Base-by-base conservation (phyloP, 2,329 filamentous ascomycete species). In the Scorias spongiosa region DNA sequence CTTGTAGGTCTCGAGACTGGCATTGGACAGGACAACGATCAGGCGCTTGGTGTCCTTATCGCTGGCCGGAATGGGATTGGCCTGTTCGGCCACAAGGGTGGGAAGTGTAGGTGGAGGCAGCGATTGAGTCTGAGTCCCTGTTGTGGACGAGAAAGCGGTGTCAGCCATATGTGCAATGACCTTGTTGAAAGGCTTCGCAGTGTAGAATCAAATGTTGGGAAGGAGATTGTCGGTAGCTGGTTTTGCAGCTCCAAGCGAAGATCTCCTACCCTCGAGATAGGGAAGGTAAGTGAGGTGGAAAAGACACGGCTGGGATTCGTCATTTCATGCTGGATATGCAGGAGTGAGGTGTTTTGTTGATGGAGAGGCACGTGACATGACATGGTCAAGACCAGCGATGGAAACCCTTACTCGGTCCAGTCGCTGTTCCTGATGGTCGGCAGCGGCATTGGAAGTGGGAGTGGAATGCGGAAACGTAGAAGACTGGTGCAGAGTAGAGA, bases 1-100 rank as follows among this genome's bases (percentile, higher is more conserved):
- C 63, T 93, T 93, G 74, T 95, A 96, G 1, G 91, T 98, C 66
- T 98, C 91, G 53, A 98, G 78, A 57, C 88, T 95, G 50, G 91
- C 91, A 72, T 96, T 93, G 52, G 88, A 94, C 41, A 98, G 76
- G 36, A 98, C 88, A 44, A 98, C 91, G 52, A 98, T 94, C 53
- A 98, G 71, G 46, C 91, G 76, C 65, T 89, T 81, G 11, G 84
- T 83, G 64, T 93, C 83, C 66, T 94, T 95, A 66, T 98, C 91
- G 55, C 75, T 81, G 12, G 80, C 70, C 10, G 87, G 69, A 51
- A 98, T 94, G 20, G 89, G 81, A 10, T 78, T 74, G 59, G 91
- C 82, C 63, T 96, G 89, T 65, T 96, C 89, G 37, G 91, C 89
- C 40, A 94, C 86, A 42, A 98, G 78, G 61, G 89, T 84, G 7